Percentiles rank a stretch among this genome's conserved stretches.
Conservation (phyloP, 768 basidiomycete genomes). For the Agrocybe pediades region DNA sequence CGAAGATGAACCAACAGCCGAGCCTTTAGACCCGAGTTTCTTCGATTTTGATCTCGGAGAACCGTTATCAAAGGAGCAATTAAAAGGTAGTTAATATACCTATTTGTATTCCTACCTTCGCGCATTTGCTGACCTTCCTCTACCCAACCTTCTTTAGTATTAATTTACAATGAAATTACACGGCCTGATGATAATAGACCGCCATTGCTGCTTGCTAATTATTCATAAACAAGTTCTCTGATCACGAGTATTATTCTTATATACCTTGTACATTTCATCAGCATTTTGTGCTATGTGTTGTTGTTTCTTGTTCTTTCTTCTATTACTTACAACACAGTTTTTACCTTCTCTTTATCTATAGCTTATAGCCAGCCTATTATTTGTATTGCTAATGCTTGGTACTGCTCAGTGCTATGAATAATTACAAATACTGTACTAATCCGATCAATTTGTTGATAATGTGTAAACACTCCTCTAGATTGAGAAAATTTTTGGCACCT, state of each 20-base stretch:
- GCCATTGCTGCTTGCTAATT: conserved; percentile 20
- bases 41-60: conserved; percentile 83
- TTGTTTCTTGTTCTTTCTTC: not conserved
- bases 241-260: not conserved
- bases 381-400: too few relatives aligned
- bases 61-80: conserved; percentile 61
- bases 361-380: too few relatives aligned
- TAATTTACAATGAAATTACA: conserved; percentile 56
- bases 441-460: too few relatives aligned
- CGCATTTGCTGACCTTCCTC: not conserved
- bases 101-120: not conserved
- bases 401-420: too few relatives aligned
- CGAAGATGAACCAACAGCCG: conserved; percentile 84
- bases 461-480: too few relatives aligned
- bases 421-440: too few relatives aligned
- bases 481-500: too few relatives aligned
- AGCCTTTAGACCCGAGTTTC: conserved; percentile 73
- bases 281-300: too few relatives aligned
- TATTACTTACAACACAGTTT: not conserved
- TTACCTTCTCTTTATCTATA: not conserved
- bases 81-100: conserved; percentile 53
- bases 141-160: conserved; percentile 26
- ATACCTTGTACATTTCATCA: not conserved
- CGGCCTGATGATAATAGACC: conserved; percentile 24
- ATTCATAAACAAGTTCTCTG: conserved; percentile 11